Evolutionary conservation across 169 alveolate species (phyloP).

Genomic region (Plasmodium cynomolgi): DNA sequence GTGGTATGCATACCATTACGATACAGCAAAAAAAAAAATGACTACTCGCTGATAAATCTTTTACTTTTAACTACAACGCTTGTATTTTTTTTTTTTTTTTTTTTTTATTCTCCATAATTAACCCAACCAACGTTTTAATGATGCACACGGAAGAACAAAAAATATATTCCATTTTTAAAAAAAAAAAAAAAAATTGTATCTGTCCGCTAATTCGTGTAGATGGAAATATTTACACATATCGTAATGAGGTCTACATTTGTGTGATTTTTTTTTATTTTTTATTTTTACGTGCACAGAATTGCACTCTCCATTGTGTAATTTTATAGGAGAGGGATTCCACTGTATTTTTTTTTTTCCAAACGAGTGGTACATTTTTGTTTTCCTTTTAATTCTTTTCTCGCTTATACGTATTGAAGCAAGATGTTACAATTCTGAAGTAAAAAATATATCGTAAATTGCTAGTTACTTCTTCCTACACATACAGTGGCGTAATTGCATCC

Average conservation of each 20-base stretch:
- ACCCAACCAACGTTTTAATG: background rate
- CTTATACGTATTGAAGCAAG: background rate
- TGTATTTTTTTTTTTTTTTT: constrained; percentile 10
- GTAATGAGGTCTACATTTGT: constrained; percentile 4
- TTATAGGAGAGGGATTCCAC: background rate
- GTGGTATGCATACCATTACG: background rate
- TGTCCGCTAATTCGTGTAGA: background rate
- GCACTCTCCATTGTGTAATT: constrained; percentile 31
- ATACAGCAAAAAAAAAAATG: background rate
- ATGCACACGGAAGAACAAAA: background rate
- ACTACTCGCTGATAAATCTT: background rate
- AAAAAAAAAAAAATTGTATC: constrained; percentile 5
- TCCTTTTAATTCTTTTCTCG: constrained; percentile 2
- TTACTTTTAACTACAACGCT: background rate
- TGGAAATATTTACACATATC: constrained; percentile 12
- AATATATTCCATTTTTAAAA: background rate
- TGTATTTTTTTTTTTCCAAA: background rate
- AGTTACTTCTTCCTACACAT: background rate
- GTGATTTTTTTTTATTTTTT: background rate
- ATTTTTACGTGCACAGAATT: constrained; percentile 50
- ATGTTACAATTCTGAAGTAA: background rate
- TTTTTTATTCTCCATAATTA: background rate
- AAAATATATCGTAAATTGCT: background rate
- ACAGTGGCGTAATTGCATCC: background rate
- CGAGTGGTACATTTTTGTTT: background rate